Base-by-base conservation (phyloP, 108 stramenopile species). In the Skeletonema marinoi region DNA sequence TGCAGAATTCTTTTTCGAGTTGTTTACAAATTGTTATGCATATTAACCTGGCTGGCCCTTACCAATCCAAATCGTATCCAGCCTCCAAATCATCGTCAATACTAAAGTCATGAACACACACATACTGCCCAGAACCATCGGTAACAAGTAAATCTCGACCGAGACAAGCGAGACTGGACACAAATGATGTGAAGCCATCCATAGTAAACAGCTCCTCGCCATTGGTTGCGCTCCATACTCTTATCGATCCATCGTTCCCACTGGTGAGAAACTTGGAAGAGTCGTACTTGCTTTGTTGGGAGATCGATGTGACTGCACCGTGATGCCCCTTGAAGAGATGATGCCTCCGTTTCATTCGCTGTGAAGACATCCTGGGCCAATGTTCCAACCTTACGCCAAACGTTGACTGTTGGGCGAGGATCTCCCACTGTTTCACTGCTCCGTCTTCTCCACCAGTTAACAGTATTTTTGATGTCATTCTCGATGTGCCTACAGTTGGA, bases 61-160 rank as follows among this genome's bases (percentile, higher is more conserved):
- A 85, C 81, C 81, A 82, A 29, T 85, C 85, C 66, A 85, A 74
- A 32, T 78, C 81, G 51, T 82, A 82, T 19, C 68, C 72, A 70
- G 78, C 50, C 1, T 62, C 64, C 19, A 73, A 58, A 32, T 42
- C 42, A 33, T 78, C 77, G 30, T 82, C 81, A 9, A 77, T 73
- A 17, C 69, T 70, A 86, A 92, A 92, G 76, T 92, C 91, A 66
- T 92, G 91, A 30, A 92, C 78, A 68, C 91, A 92, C 35, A 92
- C 89, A 68, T 68, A 79, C 12, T 87, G 71, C 10, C 81, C 68
- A 86, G 89, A 88, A 1, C 91, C 91, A 67, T 92, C 76, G 0
- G 91, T 92, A 3, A 90, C 71, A 10, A 90, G 64, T 21, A 86
- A 62, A 58, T 87, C 88, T 14, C 82, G 71, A 35, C 74, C 78